Evolutionary conservation across 257 asterid species (phyloP).

Genomic region (Hygrophila difformis): DNA sequence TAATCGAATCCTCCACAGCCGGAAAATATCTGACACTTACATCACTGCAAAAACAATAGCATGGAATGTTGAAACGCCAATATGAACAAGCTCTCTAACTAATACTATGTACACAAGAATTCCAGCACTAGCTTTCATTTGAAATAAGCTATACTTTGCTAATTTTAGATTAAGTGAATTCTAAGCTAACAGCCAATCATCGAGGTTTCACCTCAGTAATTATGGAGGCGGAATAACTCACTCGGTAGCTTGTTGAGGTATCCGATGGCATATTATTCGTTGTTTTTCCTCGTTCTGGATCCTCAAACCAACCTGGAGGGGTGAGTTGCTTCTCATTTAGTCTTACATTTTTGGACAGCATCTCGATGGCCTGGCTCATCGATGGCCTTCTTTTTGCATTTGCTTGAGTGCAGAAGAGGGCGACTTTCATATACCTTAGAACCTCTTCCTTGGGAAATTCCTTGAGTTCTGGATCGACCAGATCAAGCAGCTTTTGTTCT

Average conservation of each 20-base stretch:
- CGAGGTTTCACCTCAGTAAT: slow-evolving; percentile 64
- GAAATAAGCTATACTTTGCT: no score
- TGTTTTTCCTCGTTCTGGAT: slow-evolving; percentile 22
- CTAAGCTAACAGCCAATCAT: slow-evolving; percentile 18
- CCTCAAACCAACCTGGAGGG: slow-evolving; percentile 69
- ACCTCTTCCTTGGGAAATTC: slow-evolving; percentile 51
- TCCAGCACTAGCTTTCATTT: no score
- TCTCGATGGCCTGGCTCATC: slow-evolving; percentile 77
- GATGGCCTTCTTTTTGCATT: slow-evolving; percentile 73
- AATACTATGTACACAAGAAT: no score
- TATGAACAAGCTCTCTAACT: no score
- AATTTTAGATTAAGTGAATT: neutral
- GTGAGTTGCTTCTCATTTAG: slow-evolving; percentile 71
- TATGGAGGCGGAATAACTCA: slow-evolving; percentile 42
- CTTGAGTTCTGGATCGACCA: slow-evolving; percentile 65
- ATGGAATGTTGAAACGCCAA: no score
- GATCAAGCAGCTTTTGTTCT: slow-evolving; percentile 51
- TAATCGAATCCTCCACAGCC: no score
- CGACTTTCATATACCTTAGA: slow-evolving; percentile 66
- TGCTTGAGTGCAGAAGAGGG: slow-evolving; percentile 85
- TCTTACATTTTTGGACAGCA: slow-evolving; percentile 65
- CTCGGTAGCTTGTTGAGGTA: slow-evolving; percentile 42
- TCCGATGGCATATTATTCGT: slow-evolving; percentile 43
- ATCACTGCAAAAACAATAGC: no score
- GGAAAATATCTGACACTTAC: no score